phyloP scores from a whole-genome alignment of 441 rosid species.

The Jatropha multifida region DNA sequence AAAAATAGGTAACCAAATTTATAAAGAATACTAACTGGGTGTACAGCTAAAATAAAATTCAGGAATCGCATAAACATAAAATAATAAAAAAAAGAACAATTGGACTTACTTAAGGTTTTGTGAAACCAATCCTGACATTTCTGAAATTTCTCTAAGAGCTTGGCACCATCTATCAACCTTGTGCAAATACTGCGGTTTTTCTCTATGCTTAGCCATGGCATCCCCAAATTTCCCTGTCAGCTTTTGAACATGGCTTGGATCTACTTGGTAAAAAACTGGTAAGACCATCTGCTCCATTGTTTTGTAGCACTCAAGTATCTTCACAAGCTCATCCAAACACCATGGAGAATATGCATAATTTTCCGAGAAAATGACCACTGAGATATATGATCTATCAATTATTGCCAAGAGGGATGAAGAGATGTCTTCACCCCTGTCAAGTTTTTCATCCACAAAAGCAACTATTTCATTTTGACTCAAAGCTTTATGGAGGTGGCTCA shows the following conservation, averaged over 20 bases:
- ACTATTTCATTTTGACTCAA: background rate
- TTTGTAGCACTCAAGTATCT: background rate
- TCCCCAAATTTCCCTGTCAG: background rate
- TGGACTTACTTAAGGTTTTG: background rate
- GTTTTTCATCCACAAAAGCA: constrained; percentile 6
- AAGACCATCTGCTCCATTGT: background rate
- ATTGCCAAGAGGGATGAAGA: background rate
- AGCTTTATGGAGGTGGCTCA: constrained; percentile 4
- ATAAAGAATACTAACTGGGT: too few relatives aligned
- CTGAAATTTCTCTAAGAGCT: constrained; percentile 25
- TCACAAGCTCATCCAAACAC: constrained; percentile 10
- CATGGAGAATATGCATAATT: background rate
- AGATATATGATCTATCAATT: background rate
- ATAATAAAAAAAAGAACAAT: too few relatives aligned
- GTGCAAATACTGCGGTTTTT: background rate
- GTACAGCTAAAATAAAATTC: background rate
- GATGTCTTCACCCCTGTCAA: background rate
- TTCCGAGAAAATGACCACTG: constrained; percentile 1
- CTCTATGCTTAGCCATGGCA: background rate
- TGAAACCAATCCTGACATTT: constrained; percentile 25
- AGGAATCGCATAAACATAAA: too few relatives aligned
- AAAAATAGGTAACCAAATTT: too few relatives aligned
- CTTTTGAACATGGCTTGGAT: background rate
- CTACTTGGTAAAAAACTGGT: constrained; percentile 1
- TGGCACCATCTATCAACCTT: constrained; percentile 30